Conservation (phyloP, 2,329 filamentous ascomycete genomes). For the Paradendryphiella salina region DNA sequence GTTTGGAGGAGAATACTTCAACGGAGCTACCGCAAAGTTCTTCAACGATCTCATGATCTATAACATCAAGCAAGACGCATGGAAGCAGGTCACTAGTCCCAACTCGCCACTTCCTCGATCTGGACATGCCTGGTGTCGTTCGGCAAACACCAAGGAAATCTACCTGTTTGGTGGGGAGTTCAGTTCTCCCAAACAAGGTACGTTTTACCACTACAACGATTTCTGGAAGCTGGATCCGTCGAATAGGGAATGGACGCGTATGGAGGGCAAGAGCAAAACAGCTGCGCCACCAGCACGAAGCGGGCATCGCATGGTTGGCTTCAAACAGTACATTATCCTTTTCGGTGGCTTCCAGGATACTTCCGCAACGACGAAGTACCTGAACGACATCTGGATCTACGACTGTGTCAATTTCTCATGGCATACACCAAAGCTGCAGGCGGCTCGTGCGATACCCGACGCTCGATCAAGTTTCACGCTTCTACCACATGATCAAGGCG, state of each 20-base stretch:
- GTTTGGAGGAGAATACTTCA: conserved; percentile 95
- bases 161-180: conserved; percentile 98
- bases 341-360: conserved; percentile 98
- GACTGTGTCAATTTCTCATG: conserved; percentile 86
- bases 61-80: conserved; percentile 82
- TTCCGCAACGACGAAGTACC: conserved; percentile 89
- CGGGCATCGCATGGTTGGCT: conserved; percentile 94
- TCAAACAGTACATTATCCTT: conserved; percentile 93
- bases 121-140: conserved; percentile 92
- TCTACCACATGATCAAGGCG: conserved; percentile 85
- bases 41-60: conserved; percentile 70
- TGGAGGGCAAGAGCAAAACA: conserved; percentile 80
- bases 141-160: conserved; percentile 79
- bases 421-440: conserved; percentile 74
- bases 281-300: conserved; percentile 81
- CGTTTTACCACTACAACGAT: conserved; percentile 98
- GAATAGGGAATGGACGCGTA: conserved; percentile 84
- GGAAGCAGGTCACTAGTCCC: conserved; percentile 85
- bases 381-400: conserved; percentile 93
- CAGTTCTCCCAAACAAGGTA: conserved; percentile 93
- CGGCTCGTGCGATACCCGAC: conserved; percentile 84
- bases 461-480: conserved; percentile 89
- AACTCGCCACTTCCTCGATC: conserved; percentile 89
- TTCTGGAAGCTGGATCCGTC: conserved; percentile 91
- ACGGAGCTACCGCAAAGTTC: conserved; percentile 78